These are phyloP conservation scores for Alternaria ethzedia DNA, from an alignment of 2,329 filamentous ascomycete genomes.

Conservation along the genomic window DNA sequence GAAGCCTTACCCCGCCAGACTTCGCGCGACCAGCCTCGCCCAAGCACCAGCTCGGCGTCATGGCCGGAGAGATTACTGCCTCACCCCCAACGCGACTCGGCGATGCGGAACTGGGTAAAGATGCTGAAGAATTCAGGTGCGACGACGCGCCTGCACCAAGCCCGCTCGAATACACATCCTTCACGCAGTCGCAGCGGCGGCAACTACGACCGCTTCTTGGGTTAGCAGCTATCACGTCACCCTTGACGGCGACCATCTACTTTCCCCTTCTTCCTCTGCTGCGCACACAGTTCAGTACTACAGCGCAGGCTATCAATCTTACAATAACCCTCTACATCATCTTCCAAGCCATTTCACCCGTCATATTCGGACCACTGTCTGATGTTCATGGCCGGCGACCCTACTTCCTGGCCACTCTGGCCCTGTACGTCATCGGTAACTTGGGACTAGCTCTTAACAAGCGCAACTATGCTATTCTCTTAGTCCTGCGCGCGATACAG, in stretches of 20 bases:
- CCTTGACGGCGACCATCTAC: not conserved
- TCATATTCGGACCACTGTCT: not conserved
- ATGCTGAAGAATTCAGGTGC: not conserved
- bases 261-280: not conserved
- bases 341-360: not conserved
- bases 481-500: not conserved
- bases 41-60: not conserved
- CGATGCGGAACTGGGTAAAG: not conserved
- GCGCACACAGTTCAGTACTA: not conserved
- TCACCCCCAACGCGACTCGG: not conserved
- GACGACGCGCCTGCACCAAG: not conserved
- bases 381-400: not conserved
- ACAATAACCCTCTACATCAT: not conserved
- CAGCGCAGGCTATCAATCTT: not conserved
- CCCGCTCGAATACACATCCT: not conserved
- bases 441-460: not conserved
- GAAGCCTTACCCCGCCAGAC: not conserved
- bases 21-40: not conserved
- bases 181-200: not conserved
- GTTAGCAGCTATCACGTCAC: not conserved
- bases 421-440: not conserved
- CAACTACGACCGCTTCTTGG: not conserved
- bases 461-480: not conserved
- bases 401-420: not conserved
- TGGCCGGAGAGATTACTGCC: not conserved